phyloP scores from a whole-genome alignment of 2,329 filamentous ascomycete genomes.

The Achaetomium macrosporum region DNA sequence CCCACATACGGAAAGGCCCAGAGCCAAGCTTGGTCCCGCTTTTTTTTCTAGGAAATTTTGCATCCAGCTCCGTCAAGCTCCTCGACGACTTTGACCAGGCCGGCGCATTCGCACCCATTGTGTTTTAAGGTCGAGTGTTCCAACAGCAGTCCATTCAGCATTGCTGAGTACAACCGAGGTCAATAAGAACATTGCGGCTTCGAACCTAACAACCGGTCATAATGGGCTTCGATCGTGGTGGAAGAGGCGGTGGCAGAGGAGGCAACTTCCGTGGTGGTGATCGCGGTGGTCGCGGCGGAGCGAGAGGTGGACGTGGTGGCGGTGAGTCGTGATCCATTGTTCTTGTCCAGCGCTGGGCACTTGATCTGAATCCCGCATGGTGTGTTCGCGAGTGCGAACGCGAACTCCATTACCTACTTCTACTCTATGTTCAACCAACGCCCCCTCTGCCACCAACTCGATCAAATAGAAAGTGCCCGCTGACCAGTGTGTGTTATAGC shows the following conservation, averaged over 20 bases:
- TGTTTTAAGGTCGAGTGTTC: conserved; percentile 13
- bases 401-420: neutral
- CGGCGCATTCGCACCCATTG: conserved; percentile 23
- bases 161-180: conserved; percentile 1
- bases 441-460: neutral
- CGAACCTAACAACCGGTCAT: conserved; percentile 13
- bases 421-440: neutral
- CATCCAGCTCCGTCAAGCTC: conserved; percentile 26
- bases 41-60: conserved; percentile 28
- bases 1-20: conserved; percentile 13
- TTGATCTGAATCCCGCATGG: neutral
- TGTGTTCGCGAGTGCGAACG: neutral
- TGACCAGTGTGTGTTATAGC: conserved; percentile 7
- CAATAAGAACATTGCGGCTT: conserved; percentile 1
- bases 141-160: conserved; percentile 6
- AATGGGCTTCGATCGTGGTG: conserved; percentile 43
- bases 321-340: conserved; percentile 12
- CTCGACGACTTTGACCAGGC: conserved; percentile 19
- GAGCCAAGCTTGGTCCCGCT: conserved; percentile 17
- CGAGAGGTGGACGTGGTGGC: conserved; percentile 30
- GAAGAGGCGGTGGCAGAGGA: conserved; percentile 35
- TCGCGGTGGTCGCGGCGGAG: conserved; percentile 25
- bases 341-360: neutral
- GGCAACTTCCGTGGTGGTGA: conserved; percentile 32
- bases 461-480: neutral